Percentiles rank a stretch among this genome's conserved stretches.
These are phyloP conservation scores for Emmonsiellopsis sp. DNA, from an alignment of 2,329 filamentous ascomycete species.

Conservation along the genomic window DNA sequence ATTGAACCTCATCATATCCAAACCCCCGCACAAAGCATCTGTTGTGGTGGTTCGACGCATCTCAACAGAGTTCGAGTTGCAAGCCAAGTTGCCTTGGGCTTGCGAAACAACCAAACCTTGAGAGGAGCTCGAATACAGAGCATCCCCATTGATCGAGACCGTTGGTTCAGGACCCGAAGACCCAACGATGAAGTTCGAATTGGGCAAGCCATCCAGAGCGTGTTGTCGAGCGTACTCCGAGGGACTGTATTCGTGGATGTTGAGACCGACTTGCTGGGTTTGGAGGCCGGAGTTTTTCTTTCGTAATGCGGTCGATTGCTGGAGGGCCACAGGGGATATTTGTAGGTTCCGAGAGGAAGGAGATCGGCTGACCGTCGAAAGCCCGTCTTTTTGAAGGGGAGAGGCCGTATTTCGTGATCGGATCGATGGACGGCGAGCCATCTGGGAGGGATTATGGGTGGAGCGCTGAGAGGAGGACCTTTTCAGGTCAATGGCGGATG, in stretches of 20 bases:
- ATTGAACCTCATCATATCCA: conserved; percentile 38
- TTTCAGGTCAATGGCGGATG: conserved; percentile 23
- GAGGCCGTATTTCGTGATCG: conserved; percentile 20
- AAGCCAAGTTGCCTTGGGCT: conserved; percentile 7
- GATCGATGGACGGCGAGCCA: conserved; percentile 19
- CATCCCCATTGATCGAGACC: conserved; percentile 11
- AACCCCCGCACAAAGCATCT: conserved; percentile 34
- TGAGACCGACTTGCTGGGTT: conserved; percentile 19
- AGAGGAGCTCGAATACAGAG: conserved; percentile 14
- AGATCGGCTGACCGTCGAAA: conserved; percentile 16
- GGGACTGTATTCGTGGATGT: conserved; percentile 34
- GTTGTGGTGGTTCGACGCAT: conserved; percentile 39
- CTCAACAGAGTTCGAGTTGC: conserved; percentile 24
- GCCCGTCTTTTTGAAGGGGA: neutral
- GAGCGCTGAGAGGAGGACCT: conserved; percentile 24
- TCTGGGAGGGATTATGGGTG: conserved; percentile 19
- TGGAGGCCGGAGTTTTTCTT: conserved; percentile 25
- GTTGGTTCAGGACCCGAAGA: neutral
- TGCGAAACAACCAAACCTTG: conserved; percentile 14
- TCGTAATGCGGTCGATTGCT: conserved; percentile 16
- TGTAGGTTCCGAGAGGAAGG: conserved; percentile 13
- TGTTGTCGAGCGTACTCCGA: conserved; percentile 31
- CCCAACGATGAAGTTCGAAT: neutral
- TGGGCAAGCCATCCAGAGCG: conserved; percentile 21
- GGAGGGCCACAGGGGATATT: neutral